These are phyloP conservation scores for Penicillium nucicola DNA, from an alignment of 495 filamentous ascomycete species.

Conservation along the genomic window DNA sequence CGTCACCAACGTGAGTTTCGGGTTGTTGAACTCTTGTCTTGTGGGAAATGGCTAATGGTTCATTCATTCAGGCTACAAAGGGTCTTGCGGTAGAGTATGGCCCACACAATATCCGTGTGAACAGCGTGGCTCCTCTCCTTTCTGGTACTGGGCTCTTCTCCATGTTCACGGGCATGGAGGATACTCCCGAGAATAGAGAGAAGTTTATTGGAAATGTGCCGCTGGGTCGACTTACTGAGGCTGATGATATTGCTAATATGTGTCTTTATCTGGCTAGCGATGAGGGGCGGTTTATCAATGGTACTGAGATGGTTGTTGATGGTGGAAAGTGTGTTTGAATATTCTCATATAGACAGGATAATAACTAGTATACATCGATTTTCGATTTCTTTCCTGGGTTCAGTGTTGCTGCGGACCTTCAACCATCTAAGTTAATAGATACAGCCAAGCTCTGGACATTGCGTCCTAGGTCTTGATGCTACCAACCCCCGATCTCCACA, in stretches of 20 bases:
- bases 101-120: conserved; percentile 62
- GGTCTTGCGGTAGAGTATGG: conserved; percentile 68
- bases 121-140: conserved; percentile 59
- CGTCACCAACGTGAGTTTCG: conserved; percentile 52
- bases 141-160: conserved; percentile 63
- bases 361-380: too few species aligned
- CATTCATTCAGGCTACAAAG: conserved; percentile 49
- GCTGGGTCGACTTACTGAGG: conserved; percentile 60
- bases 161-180: conserved; percentile 62
- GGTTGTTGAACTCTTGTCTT: not conserved
- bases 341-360: too few species aligned
- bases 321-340: conserved; percentile 33
- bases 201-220: conserved; percentile 67
- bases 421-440: too few species aligned
- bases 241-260: conserved; percentile 64
- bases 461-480: too few species aligned
- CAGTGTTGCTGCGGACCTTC: too few species aligned
- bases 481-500: too few species aligned
- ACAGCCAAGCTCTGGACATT: too few species aligned
- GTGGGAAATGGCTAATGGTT: not conserved
- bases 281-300: conserved; percentile 69
- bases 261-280: conserved; percentile 64
- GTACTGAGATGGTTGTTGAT: conserved; percentile 46
- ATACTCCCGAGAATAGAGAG: conserved; percentile 65
- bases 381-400: too few species aligned